Percentiles rank a stretch among this genome's conserved stretches.
Evolutionary conservation across 2,329 filamentous ascomycete genomes (phyloP).

Genomic region (Colletotrichum cereale): DNA sequence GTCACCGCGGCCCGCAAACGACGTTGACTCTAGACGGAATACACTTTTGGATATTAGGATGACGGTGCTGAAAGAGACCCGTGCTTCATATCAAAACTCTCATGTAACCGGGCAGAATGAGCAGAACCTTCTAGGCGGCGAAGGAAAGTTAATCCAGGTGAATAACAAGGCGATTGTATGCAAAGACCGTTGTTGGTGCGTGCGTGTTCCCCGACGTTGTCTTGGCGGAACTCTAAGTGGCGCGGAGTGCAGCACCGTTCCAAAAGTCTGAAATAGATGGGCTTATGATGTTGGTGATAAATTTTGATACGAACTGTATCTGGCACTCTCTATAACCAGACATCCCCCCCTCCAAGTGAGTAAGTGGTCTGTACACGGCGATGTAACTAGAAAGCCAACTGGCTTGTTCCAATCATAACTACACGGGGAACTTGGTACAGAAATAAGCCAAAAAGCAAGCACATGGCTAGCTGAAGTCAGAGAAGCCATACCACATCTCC

Average conservation of each 20-base stretch:
- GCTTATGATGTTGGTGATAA: no score
- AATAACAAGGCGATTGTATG: background rate
- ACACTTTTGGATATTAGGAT: background rate
- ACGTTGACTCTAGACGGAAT: background rate
- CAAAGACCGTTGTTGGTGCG: no score
- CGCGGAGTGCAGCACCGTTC: no score
- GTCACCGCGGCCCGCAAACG: background rate
- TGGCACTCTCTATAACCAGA: background rate
- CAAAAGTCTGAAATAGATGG: no score
- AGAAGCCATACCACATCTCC: background rate
- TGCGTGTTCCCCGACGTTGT: no score
- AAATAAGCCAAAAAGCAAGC: no score
- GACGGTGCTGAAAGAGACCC: no score
- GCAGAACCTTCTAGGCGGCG: no score
- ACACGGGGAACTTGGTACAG: background rate
- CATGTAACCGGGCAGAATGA: background rate
- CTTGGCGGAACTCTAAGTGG: no score
- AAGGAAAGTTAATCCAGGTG: no score
- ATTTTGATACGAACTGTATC: no score
- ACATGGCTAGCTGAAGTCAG: background rate
- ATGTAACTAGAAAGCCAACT: background rate
- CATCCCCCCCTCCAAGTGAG: background rate
- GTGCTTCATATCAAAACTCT: background rate
- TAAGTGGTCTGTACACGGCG: no score
- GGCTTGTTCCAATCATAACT: background rate